These are phyloP conservation scores for Amborella trichopoda DNA, from an alignment of 164 flowering plant genomes.

Conservation along the genomic window DNA sequence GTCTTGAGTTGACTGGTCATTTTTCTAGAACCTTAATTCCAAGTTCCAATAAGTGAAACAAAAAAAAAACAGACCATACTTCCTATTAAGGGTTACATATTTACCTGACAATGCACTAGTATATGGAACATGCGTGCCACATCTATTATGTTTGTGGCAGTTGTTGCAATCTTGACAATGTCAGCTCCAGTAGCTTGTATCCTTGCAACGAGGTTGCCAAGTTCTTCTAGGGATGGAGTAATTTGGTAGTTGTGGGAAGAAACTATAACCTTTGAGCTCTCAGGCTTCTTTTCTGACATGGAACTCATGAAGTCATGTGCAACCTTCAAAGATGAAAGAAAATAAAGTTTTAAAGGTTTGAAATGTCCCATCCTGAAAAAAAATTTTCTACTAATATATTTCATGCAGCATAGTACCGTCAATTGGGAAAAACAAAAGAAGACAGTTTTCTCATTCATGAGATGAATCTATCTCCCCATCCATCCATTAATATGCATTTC, in stretches of 20 bases:
- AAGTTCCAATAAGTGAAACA: neutral
- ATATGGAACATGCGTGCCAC: conserved; percentile 25
- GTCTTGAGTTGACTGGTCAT: neutral
- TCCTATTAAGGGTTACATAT: neutral
- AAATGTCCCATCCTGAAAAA: too few species aligned
- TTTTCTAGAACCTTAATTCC: neutral
- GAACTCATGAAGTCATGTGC: conserved; percentile 18
- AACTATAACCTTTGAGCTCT: conserved; percentile 22
- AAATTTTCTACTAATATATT: too few species aligned
- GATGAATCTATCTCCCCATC: too few species aligned
- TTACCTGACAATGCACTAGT: conserved; percentile 38
- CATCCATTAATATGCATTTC: too few species aligned
- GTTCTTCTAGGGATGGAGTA: conserved; percentile 29
- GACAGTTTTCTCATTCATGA: too few species aligned
- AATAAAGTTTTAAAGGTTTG: too few species aligned
- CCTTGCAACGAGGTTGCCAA: conserved; percentile 22
- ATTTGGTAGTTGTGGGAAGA: conserved; percentile 16
- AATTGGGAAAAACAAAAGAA: too few species aligned
- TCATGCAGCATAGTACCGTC: too few species aligned
- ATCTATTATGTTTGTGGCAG: conserved; percentile 36
- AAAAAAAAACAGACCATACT: neutral
- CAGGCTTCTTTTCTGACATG: conserved; percentile 5
- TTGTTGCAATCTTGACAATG: conserved; percentile 31
- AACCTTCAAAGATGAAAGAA: conserved; percentile 20
- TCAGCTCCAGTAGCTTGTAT: conserved; percentile 49